Evolutionary conservation across 192 early-diverging fungal genomes (phyloP), one percentile per base, ranked within the genome.

Genomic region (Dispira simplex): DNA sequence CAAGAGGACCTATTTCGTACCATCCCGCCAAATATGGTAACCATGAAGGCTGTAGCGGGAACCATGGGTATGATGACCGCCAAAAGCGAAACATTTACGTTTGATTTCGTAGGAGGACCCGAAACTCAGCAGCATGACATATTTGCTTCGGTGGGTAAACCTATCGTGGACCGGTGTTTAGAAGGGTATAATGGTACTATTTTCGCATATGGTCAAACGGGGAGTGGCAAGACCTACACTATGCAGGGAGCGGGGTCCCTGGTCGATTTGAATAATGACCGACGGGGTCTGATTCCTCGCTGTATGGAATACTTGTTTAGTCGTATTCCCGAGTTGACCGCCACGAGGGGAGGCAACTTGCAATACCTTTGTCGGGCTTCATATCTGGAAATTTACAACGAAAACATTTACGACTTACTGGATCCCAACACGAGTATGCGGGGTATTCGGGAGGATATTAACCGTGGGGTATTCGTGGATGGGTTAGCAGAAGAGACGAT

Each of bases 341-440:
- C 62, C 0, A 66, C 78, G 52, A 72, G 68, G 46, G 64, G 67
- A 45, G 75, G 70, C 11, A 80, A 67, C 20, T 73, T 80, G 72
- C 83, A 76, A 73, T 90, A 80, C 77, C 74, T 84, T 46, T 93
- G 91, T 70, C 80, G 84, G 46, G 92, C 89, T 9, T 92, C 91
- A 0, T 93, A 92, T 65, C 84, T 95, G 56, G 91, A 95, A 63
- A 93, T 93, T 68, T 95, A 95, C 79, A 93, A 95, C 68, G 93
- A 95, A 71, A 83, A 84, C 56, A 90, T 95, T 60, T 83, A 83
- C 54, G 93, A 95, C 66, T 71, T 95, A 47, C 76, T 95, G 23
- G 90, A 88, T 65, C 75, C 84, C 74, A 68, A 75, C 8, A 73
- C 77, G 44, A 70, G 73, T 23, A 73, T 72, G 18, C 76, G 79